phyloP scores from a whole-genome alignment of 2,329 filamentous ascomycete species.

The Stemphylium lycopersici region DNA sequence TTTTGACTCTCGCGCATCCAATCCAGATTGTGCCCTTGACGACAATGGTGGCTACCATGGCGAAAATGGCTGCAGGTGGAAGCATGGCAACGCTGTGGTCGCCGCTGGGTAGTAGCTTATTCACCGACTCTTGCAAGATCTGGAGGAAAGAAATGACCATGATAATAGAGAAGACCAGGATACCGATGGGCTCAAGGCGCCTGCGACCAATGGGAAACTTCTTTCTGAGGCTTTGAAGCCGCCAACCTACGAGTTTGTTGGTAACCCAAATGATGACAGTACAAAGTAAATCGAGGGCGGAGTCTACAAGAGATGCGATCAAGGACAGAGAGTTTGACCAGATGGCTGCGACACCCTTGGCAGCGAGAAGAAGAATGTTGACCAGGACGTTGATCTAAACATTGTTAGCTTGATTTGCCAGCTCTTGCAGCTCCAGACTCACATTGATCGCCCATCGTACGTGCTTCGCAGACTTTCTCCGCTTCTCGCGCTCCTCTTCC shows the following conservation, averaged over 20 bases:
- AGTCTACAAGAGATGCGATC: conserved; percentile 67
- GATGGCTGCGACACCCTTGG: conserved; percentile 62
- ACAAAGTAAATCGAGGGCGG: conserved; percentile 65
- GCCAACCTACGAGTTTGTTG: conserved; percentile 65
- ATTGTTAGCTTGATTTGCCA: conserved; percentile 5
- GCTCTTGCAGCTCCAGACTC: conserved; percentile 8
- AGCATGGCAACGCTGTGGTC: conserved; percentile 58
- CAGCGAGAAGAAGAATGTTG: conserved; percentile 62
- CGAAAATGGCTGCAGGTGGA: conserved; percentile 60
- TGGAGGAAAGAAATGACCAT: conserved; percentile 69
- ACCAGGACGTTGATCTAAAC: conserved; percentile 63
- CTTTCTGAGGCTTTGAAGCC: conserved; percentile 56
- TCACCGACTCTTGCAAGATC: conserved; percentile 65
- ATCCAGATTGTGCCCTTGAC: conserved; percentile 67
- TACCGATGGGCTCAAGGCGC: conserved; percentile 66
- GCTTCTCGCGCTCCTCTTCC: conserved; percentile 58
- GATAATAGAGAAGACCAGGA: conserved; percentile 66
- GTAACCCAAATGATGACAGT: conserved; percentile 67
- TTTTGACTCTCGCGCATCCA: conserved; percentile 65
- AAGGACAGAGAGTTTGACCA: conserved; percentile 65
- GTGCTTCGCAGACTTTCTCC: conserved; percentile 55
- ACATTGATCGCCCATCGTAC: conserved; percentile 64
- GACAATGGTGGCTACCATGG: conserved; percentile 63
- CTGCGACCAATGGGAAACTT: conserved; percentile 61
- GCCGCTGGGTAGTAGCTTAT: conserved; percentile 60